Base-by-base conservation (phyloP, 305 asterid genomes). In the Solanum hybrid region DNA sequence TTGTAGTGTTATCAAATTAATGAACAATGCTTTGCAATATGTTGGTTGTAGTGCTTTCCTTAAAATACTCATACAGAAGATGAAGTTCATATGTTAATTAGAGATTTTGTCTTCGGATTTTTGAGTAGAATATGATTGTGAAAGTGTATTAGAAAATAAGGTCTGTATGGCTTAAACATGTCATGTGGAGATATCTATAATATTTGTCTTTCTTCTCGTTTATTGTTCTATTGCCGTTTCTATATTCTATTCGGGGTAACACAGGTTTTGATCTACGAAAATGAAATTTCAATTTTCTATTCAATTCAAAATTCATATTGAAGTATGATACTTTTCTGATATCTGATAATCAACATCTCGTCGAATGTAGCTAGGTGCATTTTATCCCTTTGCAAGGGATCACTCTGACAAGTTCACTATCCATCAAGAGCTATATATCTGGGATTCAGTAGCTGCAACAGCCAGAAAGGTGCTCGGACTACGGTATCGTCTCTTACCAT, bases 331-430 rank as follows among this genome's bases (percentile, higher is more conserved):
- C 85, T 36, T n/a, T 79, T 79, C 10, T 79, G 31, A 36, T 79
- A 35, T 10, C 20, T 79, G 29, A 79, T 79, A 11, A 27, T 72
- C 37, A 87, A 66, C 34, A 4, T 86, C 7, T 34, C 6, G 24
- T 56, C n/a, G 12, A 38, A 69, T 93, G 93, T 89, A 97, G 99
- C 89, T 97, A 79, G 99, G 99, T 79, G 99, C 99, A 51, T 97
- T 97, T 89, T 97, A 97, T 93, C 99, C 99, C 40, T 97, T 97
- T 79, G 90, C 99, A 32, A 94, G 99, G 84, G 98, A 96, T 76
- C 98, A 97, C 86, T 90, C 96, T 0, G 4, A 91, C 27, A 34
- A 38, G 6, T 40, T 40, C 27, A 90, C 90, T 77, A 90, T 17
- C 88, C 95, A 88, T 42, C 99, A 97, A 90, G 99, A 97, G 91